Base-by-base conservation (phyloP, 768 basidiomycete genomes). In the Termitomyces sp. region DNA sequence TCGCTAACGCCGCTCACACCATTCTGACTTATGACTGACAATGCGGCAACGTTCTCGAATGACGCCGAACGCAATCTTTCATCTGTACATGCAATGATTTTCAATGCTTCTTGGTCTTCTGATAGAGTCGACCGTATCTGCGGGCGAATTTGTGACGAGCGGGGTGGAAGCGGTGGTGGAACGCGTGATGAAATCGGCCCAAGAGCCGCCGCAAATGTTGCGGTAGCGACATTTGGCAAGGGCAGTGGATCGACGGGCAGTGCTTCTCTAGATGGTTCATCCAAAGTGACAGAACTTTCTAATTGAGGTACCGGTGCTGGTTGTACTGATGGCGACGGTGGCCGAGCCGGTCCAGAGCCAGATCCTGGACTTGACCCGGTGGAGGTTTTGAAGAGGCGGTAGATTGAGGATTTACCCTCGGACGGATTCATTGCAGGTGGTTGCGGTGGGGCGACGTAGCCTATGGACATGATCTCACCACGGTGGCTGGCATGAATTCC, bases 381-480 rank as follows among this genome's bases (percentile, higher is more conserved):
- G 14, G 83, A 80, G 46, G 73, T 80, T 64, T 88, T 89, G 85
- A 87, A 90, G 52, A 93, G 73, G 11, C 88, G 82, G 67, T 90
- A 90, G 56, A 91, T 79, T 84, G 82, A 79, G 23, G 72, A 60
- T 64, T 75, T 73, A 50, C 68, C 70, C 21, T 79, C 76, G 10
- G 73, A 59, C 8, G 68, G n/a, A 9, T 69, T 62, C 23, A 67
- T 60, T 11, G 70, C 59, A 0, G 72, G 65, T 16, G 72, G 64
- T 43, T 73, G 70, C 5, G 58, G 61, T 41, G 80, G 76, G 11
- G 87, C 83, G 55, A 82, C 81, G 63, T 89, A 86, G 11, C 91
- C 91, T 78, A 94, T 79, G 3, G 90, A 87, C 85, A 90, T 89
- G 42, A 92, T 82, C 59, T 93, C 89, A 9, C 88, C 88, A n/a